Base-by-base conservation (phyloP, 2,329 filamentous ascomycete genomes). In the Geosmithia flava region DNA sequence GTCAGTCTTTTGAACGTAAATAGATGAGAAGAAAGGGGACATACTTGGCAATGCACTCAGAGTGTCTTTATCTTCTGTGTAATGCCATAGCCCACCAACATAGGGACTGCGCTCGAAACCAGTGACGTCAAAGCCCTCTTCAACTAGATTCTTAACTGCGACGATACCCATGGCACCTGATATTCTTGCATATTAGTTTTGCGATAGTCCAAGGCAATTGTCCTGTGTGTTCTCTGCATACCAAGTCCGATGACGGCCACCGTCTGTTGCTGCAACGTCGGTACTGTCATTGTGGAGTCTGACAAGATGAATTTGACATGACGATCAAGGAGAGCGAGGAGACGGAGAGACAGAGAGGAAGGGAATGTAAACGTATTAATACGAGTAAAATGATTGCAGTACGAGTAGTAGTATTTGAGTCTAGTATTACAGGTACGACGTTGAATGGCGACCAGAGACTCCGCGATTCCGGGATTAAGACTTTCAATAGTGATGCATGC, bases 81-180 rank as follows among this genome's bases (percentile, higher is more conserved):
- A 70, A 42, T 65, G 60, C 69, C 69, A 72, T 0, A 72, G 52
- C 0, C 69, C 69, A 15, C 69, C 69, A 10, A 70, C 55, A 44
- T 62, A 64, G 40, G 56, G 49, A 41, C 62, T 65, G 16, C 60
- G 57, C 39, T 49, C 48, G 39, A 49, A 49, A 8, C 48, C 48
- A 8, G 48, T 62, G 2, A 62, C 68, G 3, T 68, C 53, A 46
- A 70, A 72, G 2, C 68, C 68, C 53, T 68, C 67, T 44, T 72
- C 68, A 1, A 59, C 50, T 20, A 71, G 48, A 23, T 66, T 66
- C 52, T 72, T 49, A 20, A 47, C 48, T 3, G 48, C 45, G 10
- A 49, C 48, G 20, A 49, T 39, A 6, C 48, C 48, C 48, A 47
- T 47, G 15, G 23, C 41, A 15, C 48, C 48, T 49, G 40, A 44